Base-by-base conservation (phyloP, 116 monocot species). In the Phalaenopsis hybrid region DNA sequence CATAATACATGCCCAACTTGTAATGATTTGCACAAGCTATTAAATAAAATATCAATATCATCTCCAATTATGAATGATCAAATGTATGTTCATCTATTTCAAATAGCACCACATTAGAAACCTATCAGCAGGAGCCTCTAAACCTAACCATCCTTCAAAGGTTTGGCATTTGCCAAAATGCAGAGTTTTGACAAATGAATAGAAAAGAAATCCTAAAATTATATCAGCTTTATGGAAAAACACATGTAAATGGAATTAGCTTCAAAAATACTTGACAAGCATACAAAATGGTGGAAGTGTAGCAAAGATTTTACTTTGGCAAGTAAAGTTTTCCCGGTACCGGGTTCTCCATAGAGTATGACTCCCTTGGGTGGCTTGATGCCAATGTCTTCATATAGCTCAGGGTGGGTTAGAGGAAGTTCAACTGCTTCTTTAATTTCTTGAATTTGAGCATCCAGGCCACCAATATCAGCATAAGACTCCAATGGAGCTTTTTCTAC, bases 401-500 rank as follows among this genome's bases (percentile, higher is more conserved):
- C 96, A 65, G 96, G 94, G 88, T 96, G 94, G 1, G 96, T 96
- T 59, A 96, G 78, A 34, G 96, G 94, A 81, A 96, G 96, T 81
- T 96, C 96, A 74, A 96, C 96, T 77, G 94, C 94, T 78, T 94
- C 96, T 85, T 96, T 96, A 8, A 96, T 96, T 87, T 96, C 96
- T 86, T 96, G 96, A 78, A 96, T 96, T 84, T 96, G 94, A 76
- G 92, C 88, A 88, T 96, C 96, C 76, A 96, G 77, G 0, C 96
- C 96, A 87, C 96, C 96, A 87, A 96, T 96, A 83, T 96, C 96
- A 78, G 94, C 96, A 87, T 96, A 96, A 21, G 96, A 96, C 81
- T 94, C 94, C 61, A 96, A 83, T 75, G 94, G 94, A 88, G 96
- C 96, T 77, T 96, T 94, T 57, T 94, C 96, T 33, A 96, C 96